These are phyloP conservation scores for Condylostoma magnum DNA, from an alignment of 169 alveolate species.

Conservation along the genomic window DNA sequence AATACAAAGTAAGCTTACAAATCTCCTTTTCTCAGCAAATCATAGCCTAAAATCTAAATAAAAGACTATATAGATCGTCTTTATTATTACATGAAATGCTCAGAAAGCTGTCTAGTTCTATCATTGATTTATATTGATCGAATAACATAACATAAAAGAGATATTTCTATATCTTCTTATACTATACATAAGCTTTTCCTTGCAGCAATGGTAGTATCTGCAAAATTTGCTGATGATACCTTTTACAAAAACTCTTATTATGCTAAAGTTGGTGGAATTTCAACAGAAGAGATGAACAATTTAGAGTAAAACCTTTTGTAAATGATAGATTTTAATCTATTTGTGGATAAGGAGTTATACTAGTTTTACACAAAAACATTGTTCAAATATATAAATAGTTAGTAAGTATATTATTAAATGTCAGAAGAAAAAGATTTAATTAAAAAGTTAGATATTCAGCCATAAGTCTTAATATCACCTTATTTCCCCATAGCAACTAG, in stretches of 20 bases:
- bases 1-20: too few species aligned
- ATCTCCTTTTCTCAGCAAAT: not conserved
- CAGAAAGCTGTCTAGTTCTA: not conserved
- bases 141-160: not conserved
- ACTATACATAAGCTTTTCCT: conserved; percentile 80
- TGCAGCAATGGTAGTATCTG: conserved; percentile 88
- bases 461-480: too few species aligned
- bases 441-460: too few species aligned
- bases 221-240: conserved; percentile 92
- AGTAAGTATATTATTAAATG: too few species aligned
- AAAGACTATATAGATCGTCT: not conserved
- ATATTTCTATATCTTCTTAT: not conserved
- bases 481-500: too few species aligned
- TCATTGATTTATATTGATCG: conserved; percentile 22
- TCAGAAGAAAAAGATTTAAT: too few species aligned
- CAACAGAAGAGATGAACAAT: conserved; percentile 84
- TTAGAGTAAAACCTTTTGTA: conserved; percentile 86
- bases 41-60: conserved; percentile 1
- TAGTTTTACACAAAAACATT: conserved; percentile 59
- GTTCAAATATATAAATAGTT: too few species aligned
- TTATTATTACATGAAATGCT: conserved; percentile 16
- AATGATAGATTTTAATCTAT: conserved; percentile 81
- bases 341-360: conserved; percentile 82
- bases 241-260: conserved; percentile 87
- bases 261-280: conserved; percentile 94